Conservation (phyloP, 306 rosid species). For the Prinsepia uniflora region DNA sequence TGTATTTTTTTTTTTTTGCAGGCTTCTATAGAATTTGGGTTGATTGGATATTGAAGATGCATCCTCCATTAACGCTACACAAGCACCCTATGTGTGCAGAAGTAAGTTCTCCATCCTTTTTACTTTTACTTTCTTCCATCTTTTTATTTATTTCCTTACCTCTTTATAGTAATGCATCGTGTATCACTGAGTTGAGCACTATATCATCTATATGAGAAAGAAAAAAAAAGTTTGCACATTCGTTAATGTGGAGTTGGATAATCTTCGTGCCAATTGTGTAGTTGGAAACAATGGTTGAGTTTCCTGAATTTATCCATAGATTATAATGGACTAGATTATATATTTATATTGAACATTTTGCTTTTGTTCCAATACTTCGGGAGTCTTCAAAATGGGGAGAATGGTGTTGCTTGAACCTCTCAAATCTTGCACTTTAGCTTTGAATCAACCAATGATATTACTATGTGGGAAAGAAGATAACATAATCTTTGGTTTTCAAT, state of each 20-base stretch:
- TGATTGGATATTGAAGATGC: conserved; percentile 37
- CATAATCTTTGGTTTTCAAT: neutral
- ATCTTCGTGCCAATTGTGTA: neutral
- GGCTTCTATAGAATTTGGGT: conserved; percentile 32
- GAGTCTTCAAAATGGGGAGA: neutral
- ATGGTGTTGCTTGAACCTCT: neutral
- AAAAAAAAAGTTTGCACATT: too few relatives aligned
- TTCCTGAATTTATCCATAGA: neutral
- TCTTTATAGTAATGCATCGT: neutral
- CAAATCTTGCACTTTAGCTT: neutral
- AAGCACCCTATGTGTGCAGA: conserved; percentile 91
- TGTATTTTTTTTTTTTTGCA: conserved; percentile 6
- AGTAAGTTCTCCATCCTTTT: conserved; percentile 42
- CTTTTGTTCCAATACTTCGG: neutral
- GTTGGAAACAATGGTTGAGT: neutral
- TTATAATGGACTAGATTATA: too few relatives aligned
- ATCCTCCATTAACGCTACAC: conserved; percentile 91
- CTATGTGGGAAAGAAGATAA: too few relatives aligned
- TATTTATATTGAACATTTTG: neutral
- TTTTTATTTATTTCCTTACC: neutral
- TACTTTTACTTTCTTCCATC: neutral
- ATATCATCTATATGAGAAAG: too few relatives aligned
- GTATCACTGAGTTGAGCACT: neutral
- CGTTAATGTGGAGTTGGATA: neutral
- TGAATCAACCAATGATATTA: too few relatives aligned